Conservation (phyloP, 2,329 filamentous ascomycete genomes). For the Chaetothyriales sp. region DNA sequence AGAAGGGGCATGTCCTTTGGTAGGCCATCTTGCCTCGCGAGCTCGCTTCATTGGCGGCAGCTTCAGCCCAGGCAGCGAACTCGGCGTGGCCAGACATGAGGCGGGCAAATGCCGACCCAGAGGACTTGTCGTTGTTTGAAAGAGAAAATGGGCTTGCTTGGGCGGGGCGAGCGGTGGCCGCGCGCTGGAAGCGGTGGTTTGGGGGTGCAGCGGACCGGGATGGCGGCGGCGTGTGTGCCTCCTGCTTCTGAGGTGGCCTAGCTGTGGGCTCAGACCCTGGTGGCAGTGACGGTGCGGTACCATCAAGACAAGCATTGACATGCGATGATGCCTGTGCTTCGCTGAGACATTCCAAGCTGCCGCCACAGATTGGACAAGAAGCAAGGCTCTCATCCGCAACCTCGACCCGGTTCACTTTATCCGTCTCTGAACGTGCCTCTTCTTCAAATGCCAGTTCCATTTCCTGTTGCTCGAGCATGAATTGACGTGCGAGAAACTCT, state of each 20-base stretch:
- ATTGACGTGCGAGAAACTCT: conserved; percentile 50
- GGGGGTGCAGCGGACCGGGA: not conserved
- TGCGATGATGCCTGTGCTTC: conserved; percentile 55
- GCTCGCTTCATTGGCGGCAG: conserved; percentile 62
- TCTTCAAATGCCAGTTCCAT: conserved; percentile 32
- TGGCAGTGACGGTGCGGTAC: conserved; percentile 49
- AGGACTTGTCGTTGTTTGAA: conserved; percentile 23
- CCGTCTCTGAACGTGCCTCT: conserved; percentile 46
- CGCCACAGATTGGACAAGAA: conserved; percentile 64
- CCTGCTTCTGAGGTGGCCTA: conserved; percentile 3
- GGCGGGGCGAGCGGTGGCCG: conserved; percentile 58
- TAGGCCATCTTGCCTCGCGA: conserved; percentile 75
- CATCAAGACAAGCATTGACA: conserved; percentile 87
- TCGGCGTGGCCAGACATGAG: conserved; percentile 89
- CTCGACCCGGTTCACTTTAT: conserved; percentile 8
- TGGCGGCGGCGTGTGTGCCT: conserved; percentile 17
- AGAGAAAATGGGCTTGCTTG: conserved; percentile 64
- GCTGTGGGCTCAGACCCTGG: conserved; percentile 12
- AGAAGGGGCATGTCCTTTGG: conserved; percentile 86
- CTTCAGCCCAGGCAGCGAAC: conserved; percentile 74
- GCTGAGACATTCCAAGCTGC: conserved; percentile 44
- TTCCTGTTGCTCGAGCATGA: conserved; percentile 55
- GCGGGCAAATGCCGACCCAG: conserved; percentile 68
- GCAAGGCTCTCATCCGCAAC: conserved; percentile 18
- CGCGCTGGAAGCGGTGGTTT: conserved; percentile 44